A percentile compares a stretch with the other conserved stretches of the same genome.
These are phyloP conservation scores for Acer yangbiense DNA, from an alignment of 345 rosid species.

Conservation along the genomic window DNA sequence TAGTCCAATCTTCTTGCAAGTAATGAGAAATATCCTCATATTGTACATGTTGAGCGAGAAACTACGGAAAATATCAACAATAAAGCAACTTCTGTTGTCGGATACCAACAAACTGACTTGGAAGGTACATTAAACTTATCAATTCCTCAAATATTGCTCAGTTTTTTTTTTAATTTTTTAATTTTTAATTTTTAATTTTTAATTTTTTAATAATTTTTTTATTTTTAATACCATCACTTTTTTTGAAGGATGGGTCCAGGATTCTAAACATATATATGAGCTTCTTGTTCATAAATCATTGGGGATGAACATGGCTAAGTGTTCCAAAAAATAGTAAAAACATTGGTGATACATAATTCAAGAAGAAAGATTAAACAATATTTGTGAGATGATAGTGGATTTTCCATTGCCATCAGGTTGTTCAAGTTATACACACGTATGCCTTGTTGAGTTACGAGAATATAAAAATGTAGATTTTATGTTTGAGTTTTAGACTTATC, in stretches of 20 bases:
- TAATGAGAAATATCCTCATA: slow-evolving; percentile 82
- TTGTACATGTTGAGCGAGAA: slow-evolving; percentile 56
- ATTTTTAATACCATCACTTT: background rate
- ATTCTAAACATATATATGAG: background rate
- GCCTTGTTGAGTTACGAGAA: background rate
- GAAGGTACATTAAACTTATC: slow-evolving; percentile 61
- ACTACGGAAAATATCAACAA: slow-evolving; percentile 22
- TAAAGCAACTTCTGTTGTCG: slow-evolving; percentile 33
- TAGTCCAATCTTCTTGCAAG: slow-evolving; percentile 67
- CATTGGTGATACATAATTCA: background rate
- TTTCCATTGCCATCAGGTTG: background rate
- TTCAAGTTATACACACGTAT: background rate
- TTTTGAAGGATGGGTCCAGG: background rate
- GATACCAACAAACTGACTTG: slow-evolving; percentile 51
- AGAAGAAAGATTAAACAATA: too few species aligned
- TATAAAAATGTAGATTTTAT: background rate
- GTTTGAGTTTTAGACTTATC: background rate
- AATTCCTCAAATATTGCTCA: slow-evolving; percentile 6
- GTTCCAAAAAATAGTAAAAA: background rate
- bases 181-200: background rate
- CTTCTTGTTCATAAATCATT: background rate
- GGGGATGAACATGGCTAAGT: background rate
- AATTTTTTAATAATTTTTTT: background rate
- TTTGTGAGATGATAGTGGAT: background rate
- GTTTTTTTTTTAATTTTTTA: background rate